Percentiles rank a stretch among this genome's conserved stretches.
Conservation (phyloP, 345 rosid species). For the Salix suchowensis region DNA sequence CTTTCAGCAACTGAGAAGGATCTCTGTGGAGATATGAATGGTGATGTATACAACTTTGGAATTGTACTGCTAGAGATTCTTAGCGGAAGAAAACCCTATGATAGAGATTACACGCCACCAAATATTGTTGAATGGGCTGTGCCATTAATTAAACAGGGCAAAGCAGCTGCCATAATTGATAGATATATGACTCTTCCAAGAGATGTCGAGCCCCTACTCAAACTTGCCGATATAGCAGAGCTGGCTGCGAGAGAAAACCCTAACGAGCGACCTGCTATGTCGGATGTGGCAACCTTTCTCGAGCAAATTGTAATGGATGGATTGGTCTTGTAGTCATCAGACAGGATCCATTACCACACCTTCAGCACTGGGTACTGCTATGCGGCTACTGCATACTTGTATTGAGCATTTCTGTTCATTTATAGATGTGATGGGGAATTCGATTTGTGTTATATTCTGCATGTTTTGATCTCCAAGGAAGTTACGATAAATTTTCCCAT, state of each 20-base stretch:
- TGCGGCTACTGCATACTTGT: slow-evolving; percentile 42
- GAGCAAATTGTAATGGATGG: slow-evolving; percentile 67
- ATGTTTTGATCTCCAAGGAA: slow-evolving; percentile 8
- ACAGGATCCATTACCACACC: background rate
- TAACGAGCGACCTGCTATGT: slow-evolving; percentile 59
- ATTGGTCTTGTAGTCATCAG: slow-evolving; percentile 40
- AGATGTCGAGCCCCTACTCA: slow-evolving; percentile 79
- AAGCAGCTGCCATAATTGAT: slow-evolving; percentile 64
- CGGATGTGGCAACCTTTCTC: slow-evolving; percentile 56
- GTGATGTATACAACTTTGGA: slow-evolving; percentile 70
- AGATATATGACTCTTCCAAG: slow-evolving; percentile 55
- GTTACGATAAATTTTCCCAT: background rate
- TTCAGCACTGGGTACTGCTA: slow-evolving; percentile 13
- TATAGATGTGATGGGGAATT: slow-evolving; percentile 19
- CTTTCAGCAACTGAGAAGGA: slow-evolving; percentile 53
- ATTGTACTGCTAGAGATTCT: slow-evolving; percentile 72
- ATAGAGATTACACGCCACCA: slow-evolving; percentile 56
- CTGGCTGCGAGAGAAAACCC: slow-evolving; percentile 64
- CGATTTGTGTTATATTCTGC: slow-evolving; percentile 6
- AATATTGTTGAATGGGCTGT: slow-evolving; percentile 68
- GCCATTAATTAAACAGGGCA: slow-evolving; percentile 61
- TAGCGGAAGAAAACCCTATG: slow-evolving; percentile 79
- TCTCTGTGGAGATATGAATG: slow-evolving; percentile 38
- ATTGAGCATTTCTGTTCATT: slow-evolving; percentile 21
- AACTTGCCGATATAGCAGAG: slow-evolving; percentile 74